Base-by-base conservation (phyloP, 148 eudicot genomes). In the Pouteria glomerata region DNA sequence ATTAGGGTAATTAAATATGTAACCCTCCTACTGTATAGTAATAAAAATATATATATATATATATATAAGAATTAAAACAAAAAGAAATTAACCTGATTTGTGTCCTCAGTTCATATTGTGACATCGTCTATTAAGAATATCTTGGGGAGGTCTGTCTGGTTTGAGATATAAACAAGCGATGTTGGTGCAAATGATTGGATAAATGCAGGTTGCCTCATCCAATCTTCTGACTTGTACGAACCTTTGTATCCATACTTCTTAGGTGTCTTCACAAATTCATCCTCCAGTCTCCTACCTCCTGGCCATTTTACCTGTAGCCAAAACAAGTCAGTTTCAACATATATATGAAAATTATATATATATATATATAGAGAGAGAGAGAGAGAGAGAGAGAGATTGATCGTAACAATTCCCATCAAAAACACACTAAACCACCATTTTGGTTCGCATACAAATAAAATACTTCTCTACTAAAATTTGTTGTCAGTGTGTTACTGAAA, bases 161-260 rank as follows among this genome's bases (percentile, higher is more conserved):
- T 87, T 26, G 96, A 88, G 75, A 87, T 63, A 66, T 96, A 81
- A 35, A 88, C 82, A 69, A 96, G 88, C 8, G 97, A 90, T 14
- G 92, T 80, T 35, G 99, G 99, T 67, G 99, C 99, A 68, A 96
- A 96, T 39, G 99, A 96, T 81, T 96, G 99, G 68, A 96, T 87
- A 81, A 96, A 92, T 74, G 83, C 89, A 61, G 99, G 99, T 65
- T 87, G 90, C 67, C 88, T 88, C 63, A 92, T 76, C 99, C 99
- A 96, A 52, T 85, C 81, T 71, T 92, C 77, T 37, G 99, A 96
- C 86, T 88, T 73, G 72, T 96, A 96, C 42, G 94, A 77, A 69
- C 97, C 99, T 73, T 78, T 80, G 66, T 92, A 95, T 42, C 94
- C 96, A 52, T 92, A 84, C 78, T 96, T 96, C 77, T 90, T 79